phyloP scores from a whole-genome alignment of 768 basidiomycete genomes.

The Gloeopeniophorella convolvens region DNA sequence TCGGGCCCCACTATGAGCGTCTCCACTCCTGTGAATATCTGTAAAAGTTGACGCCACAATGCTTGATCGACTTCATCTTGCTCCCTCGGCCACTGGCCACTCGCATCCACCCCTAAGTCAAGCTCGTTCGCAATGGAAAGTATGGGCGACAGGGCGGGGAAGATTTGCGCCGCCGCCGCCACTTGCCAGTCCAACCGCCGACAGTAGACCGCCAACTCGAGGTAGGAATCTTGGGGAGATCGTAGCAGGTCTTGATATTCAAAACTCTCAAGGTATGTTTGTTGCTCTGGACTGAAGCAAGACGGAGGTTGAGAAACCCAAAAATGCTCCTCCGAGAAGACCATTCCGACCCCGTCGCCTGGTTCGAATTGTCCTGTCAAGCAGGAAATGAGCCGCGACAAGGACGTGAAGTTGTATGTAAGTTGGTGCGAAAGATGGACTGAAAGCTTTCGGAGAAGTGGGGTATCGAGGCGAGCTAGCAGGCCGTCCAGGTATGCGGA shows the following conservation, averaged over 20 bases:
- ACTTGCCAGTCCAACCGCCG: too few relatives aligned
- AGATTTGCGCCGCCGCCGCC: too few relatives aligned
- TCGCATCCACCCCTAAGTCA: background rate
- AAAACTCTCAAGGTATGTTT: too few relatives aligned
- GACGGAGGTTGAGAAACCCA: background rate
- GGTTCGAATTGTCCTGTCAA: background rate
- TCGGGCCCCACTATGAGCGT: too few relatives aligned
- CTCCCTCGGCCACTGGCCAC: background rate
- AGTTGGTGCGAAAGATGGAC: background rate
- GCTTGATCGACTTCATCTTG: background rate
- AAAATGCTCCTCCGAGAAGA: background rate
- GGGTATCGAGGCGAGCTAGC: background rate
- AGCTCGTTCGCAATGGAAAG: background rate
- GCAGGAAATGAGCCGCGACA: background rate
- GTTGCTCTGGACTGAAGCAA: too few relatives aligned
- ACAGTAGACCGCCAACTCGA: too few relatives aligned
- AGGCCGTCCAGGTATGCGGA: constrained; percentile 1
- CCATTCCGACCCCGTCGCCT: background rate
- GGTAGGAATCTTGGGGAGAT: too few relatives aligned
- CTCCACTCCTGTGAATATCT: background rate
- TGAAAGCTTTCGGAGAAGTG: background rate
- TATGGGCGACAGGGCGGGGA: background rate
- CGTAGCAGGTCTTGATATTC: too few relatives aligned
- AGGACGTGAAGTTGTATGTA: background rate
- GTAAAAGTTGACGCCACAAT: background rate